Base-by-base conservation (phyloP, 805 yeast species). In the Ogataea trehaloabstinens region DNA sequence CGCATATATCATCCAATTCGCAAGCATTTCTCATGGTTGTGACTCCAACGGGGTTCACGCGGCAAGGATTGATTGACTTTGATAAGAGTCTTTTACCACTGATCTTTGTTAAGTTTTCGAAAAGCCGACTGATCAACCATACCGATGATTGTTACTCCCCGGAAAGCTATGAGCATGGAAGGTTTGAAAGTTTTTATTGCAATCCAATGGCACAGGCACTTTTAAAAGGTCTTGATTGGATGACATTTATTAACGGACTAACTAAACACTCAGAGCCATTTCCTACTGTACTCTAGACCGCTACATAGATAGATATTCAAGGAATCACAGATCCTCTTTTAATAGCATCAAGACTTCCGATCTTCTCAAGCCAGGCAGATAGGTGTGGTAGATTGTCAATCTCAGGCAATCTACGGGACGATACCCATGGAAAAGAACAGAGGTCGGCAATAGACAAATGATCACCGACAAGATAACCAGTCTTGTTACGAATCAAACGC, bases 361-460 rank as follows among this genome's bases (percentile, higher is more conserved):
- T 49, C 18, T 52, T 53, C 2, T 63, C 65, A 27, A 58, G 33
- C 79, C 79, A 75, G 28, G 63, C 57, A 19, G 59, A 40, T 18
- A 71, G 48, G 24, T 52, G 45, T 24, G 78, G 78, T 53, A 59
- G 73, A 24, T 66, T 55, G 0, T 52, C 49, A 13, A 66, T 29
- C 35, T 66, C 70, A 37, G 71, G 58, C 2, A 35, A 52, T 55
- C 42, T 31, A 11, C 35, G 30, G 18, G 29, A 5, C 16, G 21
- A 30, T 20, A 70, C 62, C 84, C 83, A 78, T 2, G 76, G 68
- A 44, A 60, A 67, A 4, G 68, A 55, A 8, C 68, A 66, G 31
- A 78, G 57, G 56, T 83, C 91, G 4, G 85, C 85, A 46, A 77
- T 69, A 11, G 80, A 66, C 34, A 80, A 51, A 36, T 73, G 76